Evolutionary conservation across 2,329 filamentous ascomycete species (phyloP).

Genomic region (Furcasterigmium sp.): DNA sequence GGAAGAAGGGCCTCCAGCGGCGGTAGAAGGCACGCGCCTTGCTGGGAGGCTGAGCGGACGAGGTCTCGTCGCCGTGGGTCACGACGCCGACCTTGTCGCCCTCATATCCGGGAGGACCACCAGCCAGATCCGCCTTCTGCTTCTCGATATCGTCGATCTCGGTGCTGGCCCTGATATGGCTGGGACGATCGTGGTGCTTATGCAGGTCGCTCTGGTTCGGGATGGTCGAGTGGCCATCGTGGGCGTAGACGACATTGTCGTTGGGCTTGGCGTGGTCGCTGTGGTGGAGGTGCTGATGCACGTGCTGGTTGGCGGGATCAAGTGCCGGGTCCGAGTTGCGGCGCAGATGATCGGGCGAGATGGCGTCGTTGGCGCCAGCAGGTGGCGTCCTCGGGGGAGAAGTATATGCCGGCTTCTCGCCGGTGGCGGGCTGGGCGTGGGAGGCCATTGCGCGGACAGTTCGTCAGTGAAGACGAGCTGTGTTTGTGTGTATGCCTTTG

Average conservation of each 20-base stretch:
- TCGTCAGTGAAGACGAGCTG: slow-evolving; percentile 3
- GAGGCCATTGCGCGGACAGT: slow-evolving; percentile 1
- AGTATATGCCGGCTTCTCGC: neutral
- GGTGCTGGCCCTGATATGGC: slow-evolving; percentile 26
- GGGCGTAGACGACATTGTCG: slow-evolving; percentile 44
- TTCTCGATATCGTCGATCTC: slow-evolving; percentile 16
- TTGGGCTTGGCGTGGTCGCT: slow-evolving; percentile 24
- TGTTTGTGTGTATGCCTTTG: no score
- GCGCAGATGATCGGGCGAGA: slow-evolving; percentile 9
- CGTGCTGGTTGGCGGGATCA: slow-evolving; percentile 34
- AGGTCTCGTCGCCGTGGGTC: slow-evolving; percentile 17
- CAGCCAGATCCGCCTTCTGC: slow-evolving; percentile 12
- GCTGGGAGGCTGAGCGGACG: slow-evolving; percentile 14
- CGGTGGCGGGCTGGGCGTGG: no score
- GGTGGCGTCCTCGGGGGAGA: slow-evolving; percentile 6
- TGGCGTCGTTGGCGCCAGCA: neutral
- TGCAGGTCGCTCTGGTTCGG: slow-evolving; percentile 26
- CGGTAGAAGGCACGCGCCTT: slow-evolving; percentile 33
- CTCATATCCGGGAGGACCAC: slow-evolving; percentile 29
- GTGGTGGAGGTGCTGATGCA: slow-evolving; percentile 38
- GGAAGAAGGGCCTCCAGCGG: slow-evolving; percentile 38
- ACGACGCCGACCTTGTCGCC: slow-evolving; percentile 31
- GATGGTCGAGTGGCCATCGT: slow-evolving; percentile 31
- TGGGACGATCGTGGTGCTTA: slow-evolving; percentile 16
- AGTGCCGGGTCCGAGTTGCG: slow-evolving; percentile 26